These are phyloP conservation scores for Blastocystis sp. DNA, from an alignment of 352 stramenopile species.

Conservation along the genomic window DNA sequence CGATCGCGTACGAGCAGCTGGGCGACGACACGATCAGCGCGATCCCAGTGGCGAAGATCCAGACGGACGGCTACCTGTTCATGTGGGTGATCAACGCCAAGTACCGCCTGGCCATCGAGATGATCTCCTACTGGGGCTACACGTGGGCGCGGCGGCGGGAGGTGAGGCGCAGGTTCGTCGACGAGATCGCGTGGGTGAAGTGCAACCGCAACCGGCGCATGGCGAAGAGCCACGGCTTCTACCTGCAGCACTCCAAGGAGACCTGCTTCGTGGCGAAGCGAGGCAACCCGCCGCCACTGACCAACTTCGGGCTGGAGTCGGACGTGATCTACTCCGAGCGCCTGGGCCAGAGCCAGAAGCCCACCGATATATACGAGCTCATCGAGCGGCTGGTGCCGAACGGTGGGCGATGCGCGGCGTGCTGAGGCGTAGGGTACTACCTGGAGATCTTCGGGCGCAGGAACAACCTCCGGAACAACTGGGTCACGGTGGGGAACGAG, in stretches of 20 bases:
- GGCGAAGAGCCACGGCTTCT: slow-evolving; percentile 74
- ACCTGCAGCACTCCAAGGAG: slow-evolving; percentile 73
- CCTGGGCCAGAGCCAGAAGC: slow-evolving; percentile 73
- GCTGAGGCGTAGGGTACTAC: slow-evolving; percentile 70
- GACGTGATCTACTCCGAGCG: slow-evolving; percentile 73
- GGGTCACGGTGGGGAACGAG: slow-evolving; percentile 70
- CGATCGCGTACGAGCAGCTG: slow-evolving; percentile 73
- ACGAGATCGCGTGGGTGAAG: slow-evolving; percentile 74
- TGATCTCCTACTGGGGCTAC: slow-evolving; percentile 73
- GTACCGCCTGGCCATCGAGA: slow-evolving; percentile 72
- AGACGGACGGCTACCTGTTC: slow-evolving; percentile 73
- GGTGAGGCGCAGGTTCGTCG: slow-evolving; percentile 68
- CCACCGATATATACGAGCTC: slow-evolving; percentile 73
- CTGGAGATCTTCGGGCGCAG: slow-evolving; percentile 73
- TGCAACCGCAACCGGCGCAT: slow-evolving; percentile 72
- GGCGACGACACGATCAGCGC: slow-evolving; percentile 70
- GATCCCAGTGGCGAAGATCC: slow-evolving; percentile 71
- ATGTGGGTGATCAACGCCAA: slow-evolving; percentile 75
- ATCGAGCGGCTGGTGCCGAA: slow-evolving; percentile 73
- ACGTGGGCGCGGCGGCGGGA: neutral
- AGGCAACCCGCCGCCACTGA: slow-evolving; percentile 71
- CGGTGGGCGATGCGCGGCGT: neutral
- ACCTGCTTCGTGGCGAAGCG: slow-evolving; percentile 73
- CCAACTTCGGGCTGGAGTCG: slow-evolving; percentile 70
- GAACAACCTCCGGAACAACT: slow-evolving; percentile 73